Conservation (phyloP, 2,329 filamentous ascomycete species). For the Fusarium torulosum region DNA sequence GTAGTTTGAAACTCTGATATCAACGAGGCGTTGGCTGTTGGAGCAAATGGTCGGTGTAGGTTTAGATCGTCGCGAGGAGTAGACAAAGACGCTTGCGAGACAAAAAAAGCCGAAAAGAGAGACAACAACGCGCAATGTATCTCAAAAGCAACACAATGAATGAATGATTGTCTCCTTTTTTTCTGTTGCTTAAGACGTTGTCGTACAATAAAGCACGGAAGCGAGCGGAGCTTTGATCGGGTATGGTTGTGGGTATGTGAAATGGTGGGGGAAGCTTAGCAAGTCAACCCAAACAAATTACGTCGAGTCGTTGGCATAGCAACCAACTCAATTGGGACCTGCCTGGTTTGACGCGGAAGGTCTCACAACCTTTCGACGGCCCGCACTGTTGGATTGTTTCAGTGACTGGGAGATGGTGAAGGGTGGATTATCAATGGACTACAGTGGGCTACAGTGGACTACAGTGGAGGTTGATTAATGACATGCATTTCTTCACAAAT, state of each 20-base stretch:
- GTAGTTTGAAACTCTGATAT: constrained; percentile 31
- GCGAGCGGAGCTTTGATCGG: constrained; percentile 39
- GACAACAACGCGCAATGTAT: constrained; percentile 12
- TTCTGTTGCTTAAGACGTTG: constrained; percentile 13
- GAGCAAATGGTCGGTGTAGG: constrained; percentile 25
- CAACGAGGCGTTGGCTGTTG: constrained; percentile 22
- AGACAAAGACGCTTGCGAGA: constrained; percentile 5
- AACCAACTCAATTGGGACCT: constrained; percentile 25
- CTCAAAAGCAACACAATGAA: constrained; percentile 3
- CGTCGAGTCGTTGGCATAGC: constrained; percentile 37
- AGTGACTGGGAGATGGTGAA: constrained; percentile 22
- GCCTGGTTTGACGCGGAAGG: constrained; percentile 10
- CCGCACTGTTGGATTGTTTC: constrained; percentile 38
- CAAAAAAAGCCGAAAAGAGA: constrained; percentile 4
- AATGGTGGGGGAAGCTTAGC: constrained; percentile 34
- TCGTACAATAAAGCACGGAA: constrained; percentile 31
- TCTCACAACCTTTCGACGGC: constrained; percentile 21
- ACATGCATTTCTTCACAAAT: constrained; percentile 33
- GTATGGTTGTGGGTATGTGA: constrained; percentile 33
- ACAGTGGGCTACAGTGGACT: not conserved
- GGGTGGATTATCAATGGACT: not conserved
- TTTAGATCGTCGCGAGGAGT: constrained; percentile 18
- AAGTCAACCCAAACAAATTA: constrained; percentile 41
- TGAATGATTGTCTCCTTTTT: constrained; percentile 25
- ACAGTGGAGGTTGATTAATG: constrained; percentile 33